Percentiles rank a stretch among this genome's conserved stretches.
phyloP scores from a whole-genome alignment of 1,284 basidiomycete species.

The Trichosporon asahii region DNA sequence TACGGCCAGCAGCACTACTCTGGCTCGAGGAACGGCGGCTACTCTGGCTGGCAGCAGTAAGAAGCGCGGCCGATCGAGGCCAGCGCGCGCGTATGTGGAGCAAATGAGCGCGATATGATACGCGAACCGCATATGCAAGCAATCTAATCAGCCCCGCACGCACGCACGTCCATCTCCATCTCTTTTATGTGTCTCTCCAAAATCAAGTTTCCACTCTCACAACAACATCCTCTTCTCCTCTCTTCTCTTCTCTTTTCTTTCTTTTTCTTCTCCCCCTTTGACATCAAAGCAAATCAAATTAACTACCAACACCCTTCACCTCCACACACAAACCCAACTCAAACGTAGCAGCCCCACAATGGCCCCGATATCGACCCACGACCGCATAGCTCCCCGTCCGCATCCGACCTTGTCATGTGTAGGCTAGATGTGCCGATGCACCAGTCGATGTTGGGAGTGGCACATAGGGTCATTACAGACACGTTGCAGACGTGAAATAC shows the following conservation, averaged over 20 bases:
- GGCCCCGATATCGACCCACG: background rate
- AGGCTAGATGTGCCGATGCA: conserved; percentile 17
- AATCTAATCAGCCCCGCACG: background rate
- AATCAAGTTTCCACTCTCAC: background rate
- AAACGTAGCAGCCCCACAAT: background rate
- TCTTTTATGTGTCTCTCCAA: background rate
- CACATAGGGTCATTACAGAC: too few species aligned
- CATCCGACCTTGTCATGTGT: conserved; percentile 12
- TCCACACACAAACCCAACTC: background rate
- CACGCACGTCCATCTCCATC: background rate
- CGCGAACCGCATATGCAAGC: conserved; percentile 9
- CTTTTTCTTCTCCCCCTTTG: background rate
- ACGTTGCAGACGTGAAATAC: too few species aligned
- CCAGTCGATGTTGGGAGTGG: conserved; percentile 16
- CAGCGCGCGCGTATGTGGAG: conserved; percentile 5
- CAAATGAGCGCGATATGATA: conserved; percentile 3
- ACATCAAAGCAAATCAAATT: background rate
- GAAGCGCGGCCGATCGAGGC: background rate
- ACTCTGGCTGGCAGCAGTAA: conserved; percentile 39
- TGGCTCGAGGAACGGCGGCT: conserved; percentile 33
- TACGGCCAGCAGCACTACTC: conserved; percentile 32
- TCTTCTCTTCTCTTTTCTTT: background rate
- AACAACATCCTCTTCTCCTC: background rate
- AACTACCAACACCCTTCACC: too few species aligned
- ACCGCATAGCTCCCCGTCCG: background rate